phyloP scores from a whole-genome alignment of 441 rosid genomes.

The Geranium incanum region DNA sequence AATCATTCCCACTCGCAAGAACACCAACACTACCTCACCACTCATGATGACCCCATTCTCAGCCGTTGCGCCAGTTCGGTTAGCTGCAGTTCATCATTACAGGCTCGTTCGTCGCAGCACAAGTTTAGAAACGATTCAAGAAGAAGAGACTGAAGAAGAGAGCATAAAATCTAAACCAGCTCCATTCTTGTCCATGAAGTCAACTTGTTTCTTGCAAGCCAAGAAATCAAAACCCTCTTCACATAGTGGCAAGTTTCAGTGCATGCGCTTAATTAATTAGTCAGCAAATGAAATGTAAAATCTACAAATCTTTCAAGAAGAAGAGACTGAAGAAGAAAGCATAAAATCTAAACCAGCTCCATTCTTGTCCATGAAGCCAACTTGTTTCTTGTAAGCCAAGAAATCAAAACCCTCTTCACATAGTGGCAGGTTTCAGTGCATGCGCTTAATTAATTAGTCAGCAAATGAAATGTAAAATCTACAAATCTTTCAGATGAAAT shows the following conservation, averaged over 20 bases:
- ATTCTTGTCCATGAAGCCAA: neutral
- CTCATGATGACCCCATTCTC: too few relatives aligned
- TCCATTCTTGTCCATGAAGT: neutral
- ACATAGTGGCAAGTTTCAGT: neutral
- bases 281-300: neutral
- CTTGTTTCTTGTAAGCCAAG: neutral
- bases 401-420: neutral
- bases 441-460: neutral
- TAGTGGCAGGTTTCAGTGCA: neutral
- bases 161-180: neutral
- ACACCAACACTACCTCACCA: too few relatives aligned
- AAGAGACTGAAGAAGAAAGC: neutral
- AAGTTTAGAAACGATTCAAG: neutral
- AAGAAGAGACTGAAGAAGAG: neutral
- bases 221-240: neutral
- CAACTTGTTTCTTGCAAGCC: neutral
- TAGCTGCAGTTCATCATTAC: neutral
- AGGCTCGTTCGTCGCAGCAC: neutral
- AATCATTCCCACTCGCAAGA: too few relatives aligned
- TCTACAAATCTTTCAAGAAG: neutral
- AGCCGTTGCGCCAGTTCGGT: too few relatives aligned
- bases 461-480: neutral
- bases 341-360: neutral
- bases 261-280: neutral
- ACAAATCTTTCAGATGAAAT: too few relatives aligned